phyloP scores from a whole-genome alignment of 2,329 filamentous ascomycete genomes.

The Xylaria sp. region DNA sequence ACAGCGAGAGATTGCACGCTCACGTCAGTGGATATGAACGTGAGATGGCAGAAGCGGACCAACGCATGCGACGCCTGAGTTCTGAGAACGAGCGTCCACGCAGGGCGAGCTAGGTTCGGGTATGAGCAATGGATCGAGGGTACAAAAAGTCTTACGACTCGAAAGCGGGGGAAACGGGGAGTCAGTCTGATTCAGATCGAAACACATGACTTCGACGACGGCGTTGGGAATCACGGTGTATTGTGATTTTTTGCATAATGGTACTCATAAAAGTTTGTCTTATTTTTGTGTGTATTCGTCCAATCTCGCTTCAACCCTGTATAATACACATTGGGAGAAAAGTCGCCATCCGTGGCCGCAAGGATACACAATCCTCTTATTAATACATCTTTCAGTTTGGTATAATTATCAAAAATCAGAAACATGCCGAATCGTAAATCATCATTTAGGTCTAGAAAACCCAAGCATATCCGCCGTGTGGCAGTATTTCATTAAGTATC shows the following conservation, averaged over 20 bases:
- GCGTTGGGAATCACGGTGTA: background rate
- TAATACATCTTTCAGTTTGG: conserved; percentile 7
- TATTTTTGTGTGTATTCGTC: background rate
- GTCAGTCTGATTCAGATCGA: background rate
- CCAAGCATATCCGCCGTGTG: background rate
- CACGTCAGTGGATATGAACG: conserved; percentile 23
- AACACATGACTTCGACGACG: background rate
- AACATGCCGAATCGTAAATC: background rate
- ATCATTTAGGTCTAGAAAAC: background rate
- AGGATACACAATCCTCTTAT: background rate
- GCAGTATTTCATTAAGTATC: conserved; percentile 20
- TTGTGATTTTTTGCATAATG: background rate
- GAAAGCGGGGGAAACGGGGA: background rate
- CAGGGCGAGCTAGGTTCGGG: conserved; percentile 17
- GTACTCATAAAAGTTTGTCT: background rate
- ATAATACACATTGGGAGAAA: conserved; percentile 8
- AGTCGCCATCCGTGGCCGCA: background rate
- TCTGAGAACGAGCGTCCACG: conserved; percentile 7
- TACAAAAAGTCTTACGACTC: background rate
- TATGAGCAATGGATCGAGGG: background rate
- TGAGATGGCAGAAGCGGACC: conserved; percentile 35
- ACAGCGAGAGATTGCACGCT: conserved; percentile 21
- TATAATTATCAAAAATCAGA: background rate
- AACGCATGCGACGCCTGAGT: conserved; percentile 24
- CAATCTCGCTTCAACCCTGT: background rate